These are phyloP conservation scores for Alternaria conjuncta DNA, from an alignment of 2,329 filamentous ascomycete species.

Conservation along the genomic window DNA sequence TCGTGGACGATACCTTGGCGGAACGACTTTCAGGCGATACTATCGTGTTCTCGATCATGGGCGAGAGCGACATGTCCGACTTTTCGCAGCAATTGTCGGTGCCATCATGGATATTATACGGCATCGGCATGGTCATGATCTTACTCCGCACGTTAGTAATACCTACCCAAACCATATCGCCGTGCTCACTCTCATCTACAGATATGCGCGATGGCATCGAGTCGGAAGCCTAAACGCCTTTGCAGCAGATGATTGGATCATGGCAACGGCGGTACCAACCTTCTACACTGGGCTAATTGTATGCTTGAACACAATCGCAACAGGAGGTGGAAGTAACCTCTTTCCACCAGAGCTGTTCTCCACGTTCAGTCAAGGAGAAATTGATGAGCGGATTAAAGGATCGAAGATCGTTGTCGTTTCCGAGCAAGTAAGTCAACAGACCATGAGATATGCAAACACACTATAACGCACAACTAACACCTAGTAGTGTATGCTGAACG, in stretches of 20 bases:
- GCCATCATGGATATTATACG: conserved; percentile 40
- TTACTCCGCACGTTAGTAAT: conserved; percentile 33
- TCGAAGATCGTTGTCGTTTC: conserved; percentile 55
- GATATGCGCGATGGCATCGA: conserved; percentile 36
- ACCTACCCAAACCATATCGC: background rate
- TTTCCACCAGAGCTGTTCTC: conserved; percentile 46
- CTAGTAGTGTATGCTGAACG: conserved; percentile 68
- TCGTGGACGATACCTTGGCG: background rate
- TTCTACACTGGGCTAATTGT: conserved; percentile 53
- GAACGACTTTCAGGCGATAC: background rate
- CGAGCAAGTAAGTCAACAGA: conserved; percentile 47
- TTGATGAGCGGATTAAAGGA: conserved; percentile 52
- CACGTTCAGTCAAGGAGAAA: conserved; percentile 48
- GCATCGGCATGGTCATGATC: conserved; percentile 38
- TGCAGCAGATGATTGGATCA: conserved; percentile 40
- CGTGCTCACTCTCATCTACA: conserved; percentile 8
- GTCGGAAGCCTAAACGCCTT: conserved; percentile 26
- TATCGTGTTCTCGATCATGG: background rate
- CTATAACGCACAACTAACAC: conserved; percentile 4
- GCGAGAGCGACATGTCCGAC: background rate
- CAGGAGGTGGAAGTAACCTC: conserved; percentile 54
- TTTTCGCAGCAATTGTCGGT: conserved; percentile 27
- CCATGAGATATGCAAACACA: background rate
- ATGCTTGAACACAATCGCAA: conserved; percentile 51
- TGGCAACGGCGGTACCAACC: conserved; percentile 33